Conservation (phyloP, 371 early-diverging fungal species). For the Haplosporangium sp. region DNA sequence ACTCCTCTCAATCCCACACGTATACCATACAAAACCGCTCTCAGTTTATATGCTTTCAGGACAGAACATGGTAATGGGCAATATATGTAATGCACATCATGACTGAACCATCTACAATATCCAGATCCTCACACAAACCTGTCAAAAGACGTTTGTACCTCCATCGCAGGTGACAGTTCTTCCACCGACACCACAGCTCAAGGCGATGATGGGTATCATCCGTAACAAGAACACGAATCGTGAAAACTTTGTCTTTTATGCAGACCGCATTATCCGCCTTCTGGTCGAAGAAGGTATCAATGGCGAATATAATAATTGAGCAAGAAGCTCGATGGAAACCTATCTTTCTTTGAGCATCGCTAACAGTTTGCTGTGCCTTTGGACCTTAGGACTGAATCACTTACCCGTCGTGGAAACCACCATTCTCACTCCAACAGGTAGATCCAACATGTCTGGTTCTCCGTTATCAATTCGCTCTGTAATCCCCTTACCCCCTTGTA, state of each 20-base stretch:
- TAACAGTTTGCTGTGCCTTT: no score
- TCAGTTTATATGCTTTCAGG: no score
- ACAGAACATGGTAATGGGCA: no score
- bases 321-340: no score
- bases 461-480: no score
- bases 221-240: constrained; percentile 79
- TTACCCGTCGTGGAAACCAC: constrained; percentile 80
- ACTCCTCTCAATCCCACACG: no score
- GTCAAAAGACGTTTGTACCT: constrained; percentile 47
- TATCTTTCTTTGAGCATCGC: no score
- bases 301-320: no score
- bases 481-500: not conserved
- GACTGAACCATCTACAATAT: no score
- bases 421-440: constrained; percentile 81
- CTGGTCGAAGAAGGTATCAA: constrained; percentile 89
- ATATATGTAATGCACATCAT: no score
- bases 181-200: constrained; percentile 75
- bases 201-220: constrained; percentile 86
- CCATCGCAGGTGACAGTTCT: constrained; percentile 73
- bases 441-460: not conserved
- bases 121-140: no score
- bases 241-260: constrained; percentile 91
- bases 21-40: no score
- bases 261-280: constrained; percentile 89
- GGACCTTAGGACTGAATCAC: constrained; percentile 87